These are phyloP conservation scores for Magnaporthales sp. DNA, from an alignment of 2,329 filamentous ascomycete genomes.

Conservation along the genomic window DNA sequence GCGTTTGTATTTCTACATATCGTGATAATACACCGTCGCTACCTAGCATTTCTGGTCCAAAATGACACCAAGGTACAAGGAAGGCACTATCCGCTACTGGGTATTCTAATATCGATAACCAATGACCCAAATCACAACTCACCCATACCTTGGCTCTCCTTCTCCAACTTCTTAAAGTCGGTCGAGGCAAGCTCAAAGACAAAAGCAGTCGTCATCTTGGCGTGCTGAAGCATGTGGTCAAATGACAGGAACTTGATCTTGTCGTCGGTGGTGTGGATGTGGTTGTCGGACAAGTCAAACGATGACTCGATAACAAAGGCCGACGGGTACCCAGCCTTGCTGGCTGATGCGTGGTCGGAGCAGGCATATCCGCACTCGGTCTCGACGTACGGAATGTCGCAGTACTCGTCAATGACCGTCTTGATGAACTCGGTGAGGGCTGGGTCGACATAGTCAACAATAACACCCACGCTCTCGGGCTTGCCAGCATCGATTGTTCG, in stretches of 20 bases:
- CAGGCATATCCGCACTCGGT: constrained; percentile 48
- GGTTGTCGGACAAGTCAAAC: constrained; percentile 53
- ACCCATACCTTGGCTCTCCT: constrained; percentile 11
- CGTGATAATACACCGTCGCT: neutral
- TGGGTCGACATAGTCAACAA: constrained; percentile 82
- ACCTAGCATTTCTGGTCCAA: neutral
- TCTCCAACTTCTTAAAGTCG: constrained; percentile 22
- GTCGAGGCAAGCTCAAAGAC: constrained; percentile 35
- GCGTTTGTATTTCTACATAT: neutral
- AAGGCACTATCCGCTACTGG: neutral
- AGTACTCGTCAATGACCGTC: constrained; percentile 76
- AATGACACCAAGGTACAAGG: neutral
- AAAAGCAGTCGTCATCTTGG: constrained; percentile 38
- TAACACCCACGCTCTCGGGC: constrained; percentile 81
- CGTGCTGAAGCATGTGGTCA: constrained; percentile 58
- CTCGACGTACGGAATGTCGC: constrained; percentile 54
- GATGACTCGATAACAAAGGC: constrained; percentile 56
- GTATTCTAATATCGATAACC: neutral
- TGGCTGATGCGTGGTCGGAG: constrained; percentile 61
- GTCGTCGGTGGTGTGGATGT: constrained; percentile 68
- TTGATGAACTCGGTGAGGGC: constrained; percentile 86
- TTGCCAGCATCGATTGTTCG: constrained; percentile 75
- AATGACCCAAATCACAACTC: constrained; percentile 12
- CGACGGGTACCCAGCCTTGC: constrained; percentile 56
- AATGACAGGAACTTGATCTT: constrained; percentile 61